Percentiles rank a stretch among this genome's conserved stretches.
Conservation (phyloP, 2,329 filamentous ascomycete genomes). For the Colletotrichum eremochloae region DNA sequence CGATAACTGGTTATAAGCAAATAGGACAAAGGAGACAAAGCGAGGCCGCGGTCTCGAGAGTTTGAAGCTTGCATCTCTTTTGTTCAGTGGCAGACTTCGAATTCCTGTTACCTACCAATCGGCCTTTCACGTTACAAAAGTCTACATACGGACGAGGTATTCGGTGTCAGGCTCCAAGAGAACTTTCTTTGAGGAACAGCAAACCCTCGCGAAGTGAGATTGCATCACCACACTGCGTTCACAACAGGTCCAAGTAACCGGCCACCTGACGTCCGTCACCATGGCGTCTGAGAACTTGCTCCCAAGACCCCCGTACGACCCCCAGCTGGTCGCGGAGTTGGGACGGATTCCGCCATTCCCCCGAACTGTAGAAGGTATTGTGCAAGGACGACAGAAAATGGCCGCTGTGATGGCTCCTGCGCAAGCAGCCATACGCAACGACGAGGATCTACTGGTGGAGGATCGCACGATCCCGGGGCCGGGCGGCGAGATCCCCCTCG, state of each 20-base stretch:
- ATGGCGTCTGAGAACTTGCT: conserved; percentile 19
- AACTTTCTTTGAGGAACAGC: background rate
- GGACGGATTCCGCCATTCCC: conserved; percentile 12
- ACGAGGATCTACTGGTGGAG: conserved; percentile 17
- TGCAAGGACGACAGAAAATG: background rate
- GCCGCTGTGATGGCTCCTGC: conserved; percentile 19
- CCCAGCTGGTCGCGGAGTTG: conserved; percentile 20
- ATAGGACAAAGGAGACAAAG: no score
- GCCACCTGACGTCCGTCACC: background rate
- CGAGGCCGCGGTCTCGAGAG: background rate
- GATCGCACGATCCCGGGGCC: conserved; percentile 29
- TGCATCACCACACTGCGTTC: background rate
- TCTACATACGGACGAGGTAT: background rate
- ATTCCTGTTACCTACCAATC: background rate
- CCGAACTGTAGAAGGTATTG: background rate
- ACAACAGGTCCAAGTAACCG: background rate
- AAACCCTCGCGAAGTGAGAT: background rate
- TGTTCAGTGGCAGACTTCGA: background rate
- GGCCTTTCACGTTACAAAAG: background rate
- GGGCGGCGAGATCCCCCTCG: conserved; percentile 14
- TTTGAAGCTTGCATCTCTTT: background rate
- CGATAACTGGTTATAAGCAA: no score
- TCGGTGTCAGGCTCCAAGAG: background rate
- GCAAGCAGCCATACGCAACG: conserved; percentile 27
- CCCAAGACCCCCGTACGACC: conserved; percentile 22